Base-by-base conservation (phyloP, 2,329 filamentous ascomycete species). In the Fusarium compactum region DNA sequence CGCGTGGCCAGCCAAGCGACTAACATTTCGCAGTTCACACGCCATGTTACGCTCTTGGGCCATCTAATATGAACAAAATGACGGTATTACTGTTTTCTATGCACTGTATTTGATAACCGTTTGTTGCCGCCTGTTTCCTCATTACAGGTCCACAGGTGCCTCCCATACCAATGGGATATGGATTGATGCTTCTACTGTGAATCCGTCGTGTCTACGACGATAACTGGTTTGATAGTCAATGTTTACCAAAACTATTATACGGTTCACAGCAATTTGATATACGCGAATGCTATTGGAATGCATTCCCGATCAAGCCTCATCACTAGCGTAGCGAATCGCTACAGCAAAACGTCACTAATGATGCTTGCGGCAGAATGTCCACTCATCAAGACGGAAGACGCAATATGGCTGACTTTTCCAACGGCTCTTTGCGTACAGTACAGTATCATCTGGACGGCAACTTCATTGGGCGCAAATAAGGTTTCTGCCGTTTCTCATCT, bases 281-380 rank as follows among this genome's bases (percentile, higher is more conserved):
- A 47, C n/a, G 20, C 20, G 18, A 65, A 40, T 7, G 20, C n/a
- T 30, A 34, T n/a, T 58, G 55, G 67, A 65, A 65, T 67, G 62
- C 38, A 41, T 34, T 59, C 46, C 30, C 38, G 50, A 68, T 54
- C 38, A 52, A 50, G 44, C 43, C 52, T 55, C 50, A 34, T 41
- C 43, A 25, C 46, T 63, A 57, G 67, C 50, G 53, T 45, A 43
- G 12, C 30, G 27, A 58, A 12, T 62, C 53, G 41, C 47, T 43
- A 41, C 30, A 60, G 64, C 48, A 47, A 69, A 62, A 69, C 60
- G 59, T 59, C 68, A 69, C 40, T 47, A 41, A 58, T 71, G 68
- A 71, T 71, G 68, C 40, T 71, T 69, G 56, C 68, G 65, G 61
- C 41, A 50, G 54, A 27, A 34, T 27, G 27, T 50, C 41, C 27